Evolutionary conservation across 1,139 yeast genomes (phyloP).

Genomic region (Meyerozyma sp.): DNA sequence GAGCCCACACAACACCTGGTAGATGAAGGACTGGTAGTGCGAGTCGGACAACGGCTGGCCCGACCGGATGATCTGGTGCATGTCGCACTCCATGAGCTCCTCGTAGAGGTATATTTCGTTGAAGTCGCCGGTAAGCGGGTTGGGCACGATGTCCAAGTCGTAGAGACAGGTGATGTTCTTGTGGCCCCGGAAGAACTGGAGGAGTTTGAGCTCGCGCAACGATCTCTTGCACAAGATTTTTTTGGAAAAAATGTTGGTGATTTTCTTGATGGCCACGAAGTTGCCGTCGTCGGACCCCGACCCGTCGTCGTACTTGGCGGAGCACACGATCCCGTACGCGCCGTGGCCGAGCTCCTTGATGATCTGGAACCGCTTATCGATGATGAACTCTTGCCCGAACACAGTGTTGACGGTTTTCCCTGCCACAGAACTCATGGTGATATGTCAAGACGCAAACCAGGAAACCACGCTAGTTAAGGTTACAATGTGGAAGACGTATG

Average conservation of each 20-base stretch:
- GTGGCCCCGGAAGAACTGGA: conserved; percentile 89
- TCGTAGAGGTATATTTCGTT: conserved; percentile 91
- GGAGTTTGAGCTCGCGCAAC: conserved; percentile 76
- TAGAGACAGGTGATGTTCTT: conserved; percentile 90
- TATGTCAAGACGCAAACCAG: too few relatives aligned
- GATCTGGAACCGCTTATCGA: conserved; percentile 78
- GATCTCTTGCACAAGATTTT: conserved; percentile 87
- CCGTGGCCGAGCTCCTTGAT: conserved; percentile 95
- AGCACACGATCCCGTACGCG: conserved; percentile 93
- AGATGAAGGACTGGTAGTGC: conserved; percentile 88
- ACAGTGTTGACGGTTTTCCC: conserved; percentile 47
- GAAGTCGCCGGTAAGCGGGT: conserved; percentile 62
- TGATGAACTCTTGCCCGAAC: conserved; percentile 83
- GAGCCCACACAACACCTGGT: conserved; percentile 88
- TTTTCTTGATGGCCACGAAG: conserved; percentile 86
- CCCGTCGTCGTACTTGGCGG: conserved; percentile 82
- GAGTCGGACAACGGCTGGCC: conserved; percentile 93
- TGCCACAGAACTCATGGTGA: background rate
- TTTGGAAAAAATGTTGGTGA: conserved; percentile 85
- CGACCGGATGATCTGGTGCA: conserved; percentile 93
- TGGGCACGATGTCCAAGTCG: conserved; percentile 86
- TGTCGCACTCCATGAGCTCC: conserved; percentile 96
- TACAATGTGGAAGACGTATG: background rate
- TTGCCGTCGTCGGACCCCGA: conserved; percentile 26
- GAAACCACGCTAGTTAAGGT: background rate